These are phyloP conservation scores for Fusarium sp. DNA, from an alignment of 2,329 filamentous ascomycete species.

Conservation along the genomic window DNA sequence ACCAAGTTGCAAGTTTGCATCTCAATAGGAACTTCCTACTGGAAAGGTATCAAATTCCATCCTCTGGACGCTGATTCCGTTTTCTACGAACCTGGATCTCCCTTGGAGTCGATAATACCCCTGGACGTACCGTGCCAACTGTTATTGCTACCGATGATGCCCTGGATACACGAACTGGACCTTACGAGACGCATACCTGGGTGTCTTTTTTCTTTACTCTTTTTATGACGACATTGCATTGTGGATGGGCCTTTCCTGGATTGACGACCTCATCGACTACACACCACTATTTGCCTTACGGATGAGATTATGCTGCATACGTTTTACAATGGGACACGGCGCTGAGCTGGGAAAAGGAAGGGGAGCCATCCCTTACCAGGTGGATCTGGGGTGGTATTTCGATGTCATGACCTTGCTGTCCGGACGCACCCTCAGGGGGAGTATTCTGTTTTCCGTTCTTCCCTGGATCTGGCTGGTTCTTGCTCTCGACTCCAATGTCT, in stretches of 20 bases:
- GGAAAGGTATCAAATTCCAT: constrained; percentile 41
- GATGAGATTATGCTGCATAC: constrained; percentile 51
- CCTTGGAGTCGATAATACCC: constrained; percentile 38
- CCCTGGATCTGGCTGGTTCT: constrained; percentile 46
- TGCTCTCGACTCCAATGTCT: constrained; percentile 41
- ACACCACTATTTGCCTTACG: constrained; percentile 39
- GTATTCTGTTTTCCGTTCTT: constrained; percentile 44
- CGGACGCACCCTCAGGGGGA: constrained; percentile 47
- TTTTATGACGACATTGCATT: constrained; percentile 44
- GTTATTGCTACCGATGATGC: constrained; percentile 41
- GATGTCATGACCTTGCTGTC: constrained; percentile 48
- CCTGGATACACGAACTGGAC: constrained; percentile 37
- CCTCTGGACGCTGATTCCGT: constrained; percentile 34
- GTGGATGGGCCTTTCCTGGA: constrained; percentile 41
- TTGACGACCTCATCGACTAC: constrained; percentile 43
- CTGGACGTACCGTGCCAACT: constrained; percentile 40
- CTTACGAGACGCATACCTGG: constrained; percentile 35
- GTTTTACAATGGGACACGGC: constrained; percentile 46
- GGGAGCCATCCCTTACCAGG: constrained; percentile 36
- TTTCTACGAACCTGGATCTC: constrained; percentile 32
- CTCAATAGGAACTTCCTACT: constrained; percentile 36
- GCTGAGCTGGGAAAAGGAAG: constrained; percentile 47
- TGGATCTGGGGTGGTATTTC: constrained; percentile 41
- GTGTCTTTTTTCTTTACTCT: constrained; percentile 36
- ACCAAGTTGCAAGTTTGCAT: constrained; percentile 47